Percentiles rank a stretch among this genome's conserved stretches.
Evolutionary conservation across 805 yeast genomes (phyloP).

Genomic region (Ogataea philodendri): DNA sequence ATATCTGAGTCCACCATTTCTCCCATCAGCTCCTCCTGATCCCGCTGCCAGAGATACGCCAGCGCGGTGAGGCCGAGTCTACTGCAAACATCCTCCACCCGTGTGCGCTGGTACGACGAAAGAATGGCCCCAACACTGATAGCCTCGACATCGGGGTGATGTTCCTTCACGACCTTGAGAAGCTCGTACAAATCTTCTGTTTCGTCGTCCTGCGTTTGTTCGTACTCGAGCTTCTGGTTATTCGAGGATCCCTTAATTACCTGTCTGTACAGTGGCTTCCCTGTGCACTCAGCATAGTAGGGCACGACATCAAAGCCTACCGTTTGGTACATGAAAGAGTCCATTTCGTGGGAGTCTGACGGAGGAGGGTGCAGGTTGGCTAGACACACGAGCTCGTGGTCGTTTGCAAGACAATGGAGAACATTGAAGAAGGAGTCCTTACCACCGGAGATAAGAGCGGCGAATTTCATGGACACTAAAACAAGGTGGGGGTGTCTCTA

Average conservation of each 20-base stretch:
- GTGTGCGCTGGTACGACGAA: slow-evolving; percentile 89
- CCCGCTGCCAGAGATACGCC: slow-evolving; percentile 87
- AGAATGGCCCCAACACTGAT: slow-evolving; percentile 96
- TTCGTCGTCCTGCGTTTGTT: slow-evolving; percentile 70
- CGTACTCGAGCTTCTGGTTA: slow-evolving; percentile 67
- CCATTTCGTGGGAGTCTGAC: slow-evolving; percentile 61
- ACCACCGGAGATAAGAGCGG: slow-evolving; percentile 92
- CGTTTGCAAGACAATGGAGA: slow-evolving; percentile 77
- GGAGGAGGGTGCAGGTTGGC: slow-evolving; percentile 75
- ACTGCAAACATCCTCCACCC: slow-evolving; percentile 89
- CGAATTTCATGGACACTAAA: slow-evolving; percentile 71
- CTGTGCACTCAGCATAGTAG: slow-evolving; percentile 65
- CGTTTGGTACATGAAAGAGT: slow-evolving; percentile 96
- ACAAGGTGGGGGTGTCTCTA: slow-evolving; percentile 2
- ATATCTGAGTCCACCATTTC: slow-evolving; percentile 69
- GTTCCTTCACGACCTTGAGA: slow-evolving; percentile 43
- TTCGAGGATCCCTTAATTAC: slow-evolving; percentile 61
- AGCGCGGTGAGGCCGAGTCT: slow-evolving; percentile 66
- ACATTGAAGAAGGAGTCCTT: slow-evolving; percentile 93
- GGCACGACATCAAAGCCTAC: slow-evolving; percentile 84
- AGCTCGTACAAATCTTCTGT: slow-evolving; percentile 76
- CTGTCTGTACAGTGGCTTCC: slow-evolving; percentile 74
- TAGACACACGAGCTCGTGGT: slow-evolving; percentile 81
- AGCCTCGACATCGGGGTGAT: slow-evolving; percentile 73
- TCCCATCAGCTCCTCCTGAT: slow-evolving; percentile 72